phyloP scores from a whole-genome alignment of 1,284 basidiomycete genomes.

The Fistulina hepatica region DNA sequence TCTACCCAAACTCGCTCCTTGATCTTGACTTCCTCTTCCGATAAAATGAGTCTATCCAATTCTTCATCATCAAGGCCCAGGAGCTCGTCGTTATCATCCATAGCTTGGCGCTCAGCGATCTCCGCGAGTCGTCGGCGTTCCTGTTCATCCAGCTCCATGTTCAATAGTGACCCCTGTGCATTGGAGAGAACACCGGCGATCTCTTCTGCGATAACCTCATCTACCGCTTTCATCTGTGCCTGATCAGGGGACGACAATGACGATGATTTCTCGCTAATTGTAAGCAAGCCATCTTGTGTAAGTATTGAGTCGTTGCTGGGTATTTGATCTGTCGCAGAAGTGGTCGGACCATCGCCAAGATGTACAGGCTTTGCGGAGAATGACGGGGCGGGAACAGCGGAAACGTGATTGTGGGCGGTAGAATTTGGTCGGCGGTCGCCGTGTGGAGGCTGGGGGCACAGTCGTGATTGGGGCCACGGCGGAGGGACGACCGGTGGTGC shows the following conservation, averaged over 20 bases:
- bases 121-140: slow-evolving; percentile 46
- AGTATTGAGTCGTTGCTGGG: no score
- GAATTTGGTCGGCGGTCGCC: no score
- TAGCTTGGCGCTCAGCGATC: slow-evolving; percentile 28
- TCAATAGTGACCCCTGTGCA: slow-evolving; percentile 42
- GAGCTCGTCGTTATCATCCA: slow-evolving; percentile 65
- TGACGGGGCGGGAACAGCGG: no score
- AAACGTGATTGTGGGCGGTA: no score
- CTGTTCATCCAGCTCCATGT: slow-evolving; percentile 50
- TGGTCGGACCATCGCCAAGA: no score
- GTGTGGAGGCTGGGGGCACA: no score
- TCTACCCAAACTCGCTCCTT: slow-evolving; percentile 97
- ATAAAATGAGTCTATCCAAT: slow-evolving; percentile 77
- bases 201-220: slow-evolving; percentile 51
- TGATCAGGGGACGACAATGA: background rate
- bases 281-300: no score
- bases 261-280: no score
- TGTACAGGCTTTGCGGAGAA: no score
- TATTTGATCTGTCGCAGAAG: no score
- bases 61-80: slow-evolving; percentile 87
- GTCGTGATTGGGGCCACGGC: no score
- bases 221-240: slow-evolving; percentile 25
- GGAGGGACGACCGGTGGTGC: no score
- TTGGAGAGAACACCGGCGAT: slow-evolving; percentile 53
- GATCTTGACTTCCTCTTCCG: slow-evolving; percentile 77